Conservation (phyloP, 148 eudicot species). For the Beta vulgaris region DNA sequence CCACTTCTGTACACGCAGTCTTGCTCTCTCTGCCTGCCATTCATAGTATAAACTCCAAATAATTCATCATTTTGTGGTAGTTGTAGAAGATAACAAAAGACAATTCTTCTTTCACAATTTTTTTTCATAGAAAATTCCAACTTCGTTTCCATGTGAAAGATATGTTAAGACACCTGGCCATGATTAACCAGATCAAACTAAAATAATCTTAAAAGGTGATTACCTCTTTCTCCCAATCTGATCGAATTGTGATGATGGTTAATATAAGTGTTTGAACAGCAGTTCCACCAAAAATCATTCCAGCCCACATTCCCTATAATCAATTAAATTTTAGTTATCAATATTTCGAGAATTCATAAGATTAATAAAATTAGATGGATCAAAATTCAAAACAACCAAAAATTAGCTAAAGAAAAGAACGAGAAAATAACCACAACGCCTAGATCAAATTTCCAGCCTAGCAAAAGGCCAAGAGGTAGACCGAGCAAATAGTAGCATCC, state of each 20-base stretch:
- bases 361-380: no score
- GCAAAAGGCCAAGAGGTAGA: constrained; percentile 39
- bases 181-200: no score
- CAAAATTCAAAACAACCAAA: not conserved
- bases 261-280: constrained; percentile 44
- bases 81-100: no score
- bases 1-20: constrained; percentile 31
- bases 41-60: not conserved
- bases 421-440: constrained; percentile 37
- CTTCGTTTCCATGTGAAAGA: no score
- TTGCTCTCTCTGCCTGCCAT: constrained; percentile 44
- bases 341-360: no score
- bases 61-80: no score
- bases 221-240: constrained; percentile 60
- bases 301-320: constrained; percentile 50
- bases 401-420: no score
- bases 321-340: not conserved
- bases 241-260: constrained; percentile 33
- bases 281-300: constrained; percentile 59
- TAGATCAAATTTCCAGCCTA: constrained; percentile 39
- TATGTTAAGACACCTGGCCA: no score
- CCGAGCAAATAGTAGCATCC: constrained; percentile 45
- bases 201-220: not conserved
- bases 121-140: no score
- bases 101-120: no score